These are phyloP conservation scores for Suillus alpinus DNA, from an alignment of 768 basidiomycete species.

Conservation along the genomic window DNA sequence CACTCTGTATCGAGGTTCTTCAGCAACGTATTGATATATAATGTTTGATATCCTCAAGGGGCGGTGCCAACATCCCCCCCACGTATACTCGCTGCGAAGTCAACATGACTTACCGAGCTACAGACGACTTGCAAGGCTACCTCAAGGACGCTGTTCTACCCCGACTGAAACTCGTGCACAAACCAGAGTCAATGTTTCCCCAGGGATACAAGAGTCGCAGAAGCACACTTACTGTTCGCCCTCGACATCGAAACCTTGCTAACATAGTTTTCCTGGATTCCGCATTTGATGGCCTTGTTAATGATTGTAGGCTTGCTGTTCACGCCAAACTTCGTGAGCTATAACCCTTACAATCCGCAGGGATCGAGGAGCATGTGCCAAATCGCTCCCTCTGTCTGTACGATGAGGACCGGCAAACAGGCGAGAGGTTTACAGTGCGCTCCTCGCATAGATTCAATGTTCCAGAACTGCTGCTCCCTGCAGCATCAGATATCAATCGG, in stretches of 20 bases:
- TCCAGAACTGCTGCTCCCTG: constrained; percentile 21
- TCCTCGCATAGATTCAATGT: constrained; percentile 29
- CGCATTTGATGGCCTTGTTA: constrained; percentile 27
- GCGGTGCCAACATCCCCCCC: background rate
- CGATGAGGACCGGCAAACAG: constrained; percentile 25
- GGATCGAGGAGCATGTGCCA: constrained; percentile 28
- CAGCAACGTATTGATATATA: background rate
- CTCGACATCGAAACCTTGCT: constrained; percentile 29
- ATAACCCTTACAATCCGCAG: constrained; percentile 13
- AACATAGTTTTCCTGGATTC: constrained; percentile 25
- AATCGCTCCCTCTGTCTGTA: constrained; percentile 23
- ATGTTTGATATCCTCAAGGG: background rate
- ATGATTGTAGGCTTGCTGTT: constrained; percentile 20
- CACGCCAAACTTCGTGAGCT: background rate
- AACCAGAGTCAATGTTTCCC: constrained; percentile 18
- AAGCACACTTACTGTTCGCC: constrained; percentile 33
- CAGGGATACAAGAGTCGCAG: constrained; percentile 34
- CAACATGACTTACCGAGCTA: constrained; percentile 26
- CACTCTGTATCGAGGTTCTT: background rate
- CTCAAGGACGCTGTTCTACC: constrained; percentile 33
- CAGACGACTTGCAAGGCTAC: constrained; percentile 33
- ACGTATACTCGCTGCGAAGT: background rate
- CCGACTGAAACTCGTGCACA: constrained; percentile 26
- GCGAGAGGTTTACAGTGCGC: constrained; percentile 31
- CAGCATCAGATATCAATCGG: constrained; percentile 32